Conservation (phyloP, 2,329 filamentous ascomycete species). For the Amauroascus verrucosus region DNA sequence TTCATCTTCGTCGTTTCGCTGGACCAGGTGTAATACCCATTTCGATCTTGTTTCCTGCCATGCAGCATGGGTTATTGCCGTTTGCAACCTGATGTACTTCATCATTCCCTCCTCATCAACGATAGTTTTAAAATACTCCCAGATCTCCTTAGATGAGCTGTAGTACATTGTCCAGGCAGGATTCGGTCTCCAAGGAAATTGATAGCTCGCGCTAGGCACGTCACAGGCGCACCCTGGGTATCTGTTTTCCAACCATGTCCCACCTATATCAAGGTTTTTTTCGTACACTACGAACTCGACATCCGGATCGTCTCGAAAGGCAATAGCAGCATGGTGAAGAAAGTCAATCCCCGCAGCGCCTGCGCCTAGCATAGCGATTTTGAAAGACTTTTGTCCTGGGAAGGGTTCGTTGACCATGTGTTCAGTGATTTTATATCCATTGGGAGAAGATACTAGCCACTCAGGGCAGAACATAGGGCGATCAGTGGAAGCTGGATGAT, state of each 20-base stretch:
- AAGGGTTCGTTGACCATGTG: conserved; percentile 17
- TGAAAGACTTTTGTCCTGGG: conserved; percentile 13
- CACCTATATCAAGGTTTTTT: conserved; percentile 29
- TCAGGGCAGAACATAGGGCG: conserved; percentile 15
- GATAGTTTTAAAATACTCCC: conserved; percentile 54
- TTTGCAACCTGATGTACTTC: conserved; percentile 45
- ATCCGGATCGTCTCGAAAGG: conserved; percentile 15
- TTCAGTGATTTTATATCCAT: conserved; percentile 14
- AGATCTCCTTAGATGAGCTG: conserved; percentile 56
- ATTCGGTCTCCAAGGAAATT: conserved; percentile 58
- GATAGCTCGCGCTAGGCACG: conserved; percentile 60
- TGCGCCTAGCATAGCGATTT: conserved; percentile 18
- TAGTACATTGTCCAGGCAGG: conserved; percentile 60
- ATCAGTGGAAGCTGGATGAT: conserved; percentile 13
- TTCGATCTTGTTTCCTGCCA: conserved; percentile 42
- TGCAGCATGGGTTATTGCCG: conserved; percentile 45
- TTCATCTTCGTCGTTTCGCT: conserved; percentile 16
- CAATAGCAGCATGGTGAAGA: conserved; percentile 15
- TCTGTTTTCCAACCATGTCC: conserved; percentile 30
- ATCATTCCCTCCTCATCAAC: conserved; percentile 58
- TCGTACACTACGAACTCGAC: conserved; percentile 22
- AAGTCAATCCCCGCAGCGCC: conserved; percentile 19
- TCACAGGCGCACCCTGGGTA: conserved; percentile 60
- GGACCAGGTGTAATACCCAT: conserved; percentile 26
- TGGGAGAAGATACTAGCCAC: conserved; percentile 13